Evolutionary conservation across 148 eudicot genomes (phyloP).

Genomic region (Amaranthus palmeri): DNA sequence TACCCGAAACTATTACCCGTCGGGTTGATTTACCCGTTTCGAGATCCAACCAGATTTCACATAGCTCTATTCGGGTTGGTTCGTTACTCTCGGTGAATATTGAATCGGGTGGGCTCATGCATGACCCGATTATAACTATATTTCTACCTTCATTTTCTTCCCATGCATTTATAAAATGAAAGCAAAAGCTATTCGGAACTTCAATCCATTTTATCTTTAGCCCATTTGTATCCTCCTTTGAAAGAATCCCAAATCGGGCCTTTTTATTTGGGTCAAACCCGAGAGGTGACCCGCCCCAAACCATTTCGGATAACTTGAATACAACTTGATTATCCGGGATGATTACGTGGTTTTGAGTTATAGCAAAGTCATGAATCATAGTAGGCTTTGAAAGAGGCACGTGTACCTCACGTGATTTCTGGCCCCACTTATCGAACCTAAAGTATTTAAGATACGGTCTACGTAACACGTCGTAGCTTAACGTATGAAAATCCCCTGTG

Average conservation of each 20-base stretch:
- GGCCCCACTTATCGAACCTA: conserved; percentile 31
- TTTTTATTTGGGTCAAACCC: conserved; percentile 31
- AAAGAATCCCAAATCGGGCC: conserved; percentile 43
- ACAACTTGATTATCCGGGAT: conserved; percentile 59
- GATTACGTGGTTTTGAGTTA: conserved; percentile 42
- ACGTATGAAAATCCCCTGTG: conserved; percentile 39
- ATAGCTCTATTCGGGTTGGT: conserved; percentile 23
- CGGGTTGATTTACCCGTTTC: conserved; percentile 37
- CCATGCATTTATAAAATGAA: conserved; percentile 63
- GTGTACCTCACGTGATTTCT: conserved; percentile 39
- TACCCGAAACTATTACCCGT: conserved; percentile 30
- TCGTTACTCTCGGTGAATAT: conserved; percentile 32
- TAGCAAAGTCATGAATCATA: conserved; percentile 66
- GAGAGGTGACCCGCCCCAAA: conserved; percentile 44
- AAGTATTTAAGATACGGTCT: conserved; percentile 50
- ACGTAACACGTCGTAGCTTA: conserved; percentile 50
- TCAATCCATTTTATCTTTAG: conserved; percentile 41
- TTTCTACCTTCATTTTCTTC: conserved; percentile 37
- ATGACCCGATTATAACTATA: conserved; percentile 45
- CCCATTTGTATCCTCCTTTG: conserved; percentile 24
- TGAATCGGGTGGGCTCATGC: conserved; percentile 53
- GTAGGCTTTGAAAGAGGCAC: conserved; percentile 39
- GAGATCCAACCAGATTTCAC: conserved; percentile 40
- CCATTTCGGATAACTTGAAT: conserved; percentile 51
- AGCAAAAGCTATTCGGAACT: conserved; percentile 45